A percentile compares a stretch with the other conserved stretches of the same genome.
Conservation (phyloP, 78 protist genomes). For the Pelomyxa schiedti region DNA sequence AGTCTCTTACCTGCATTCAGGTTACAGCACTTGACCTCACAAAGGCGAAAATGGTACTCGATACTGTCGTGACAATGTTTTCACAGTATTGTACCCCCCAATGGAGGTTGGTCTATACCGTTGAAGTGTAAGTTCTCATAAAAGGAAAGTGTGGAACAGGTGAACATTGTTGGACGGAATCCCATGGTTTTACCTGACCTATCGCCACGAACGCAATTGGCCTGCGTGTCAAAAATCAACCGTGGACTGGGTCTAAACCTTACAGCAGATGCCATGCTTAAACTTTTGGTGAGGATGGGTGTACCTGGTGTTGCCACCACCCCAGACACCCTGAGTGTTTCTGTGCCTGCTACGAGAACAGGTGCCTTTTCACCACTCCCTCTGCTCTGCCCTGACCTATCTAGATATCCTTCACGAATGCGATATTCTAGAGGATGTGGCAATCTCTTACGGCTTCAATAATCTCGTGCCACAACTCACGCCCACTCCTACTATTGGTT, state of each 20-base stretch:
- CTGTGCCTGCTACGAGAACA: conserved; percentile 3
- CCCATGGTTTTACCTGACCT: conserved; percentile 1
- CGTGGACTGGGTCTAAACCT: conserved; percentile 9
- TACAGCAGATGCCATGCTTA: conserved; percentile 8
- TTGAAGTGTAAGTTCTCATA: no score
- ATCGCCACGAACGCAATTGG: background rate
- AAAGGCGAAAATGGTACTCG: conserved; percentile 83
- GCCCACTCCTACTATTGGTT: conserved; percentile 22
- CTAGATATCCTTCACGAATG: conserved; percentile 91
- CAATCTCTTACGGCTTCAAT: conserved; percentile 90
- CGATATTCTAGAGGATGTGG: conserved; percentile 98
- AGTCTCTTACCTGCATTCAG: no score
- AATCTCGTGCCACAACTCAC: conserved; percentile 44
- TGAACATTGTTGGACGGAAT: conserved; percentile 40
- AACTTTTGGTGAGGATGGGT: conserved; percentile 32
- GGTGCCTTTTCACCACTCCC: no score
- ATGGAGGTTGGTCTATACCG: no score
- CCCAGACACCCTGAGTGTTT: conserved; percentile 4
- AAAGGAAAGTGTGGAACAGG: conserved; percentile 43
- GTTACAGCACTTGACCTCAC: conserved; percentile 92
- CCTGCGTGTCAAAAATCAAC: background rate
- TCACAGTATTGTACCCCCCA: conserved; percentile 59
- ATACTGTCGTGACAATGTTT: conserved; percentile 87
- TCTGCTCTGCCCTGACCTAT: background rate
- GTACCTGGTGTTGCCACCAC: background rate